Conservation (phyloP, 2,329 filamentous ascomycete genomes). For the Aspergillus sp. region DNA sequence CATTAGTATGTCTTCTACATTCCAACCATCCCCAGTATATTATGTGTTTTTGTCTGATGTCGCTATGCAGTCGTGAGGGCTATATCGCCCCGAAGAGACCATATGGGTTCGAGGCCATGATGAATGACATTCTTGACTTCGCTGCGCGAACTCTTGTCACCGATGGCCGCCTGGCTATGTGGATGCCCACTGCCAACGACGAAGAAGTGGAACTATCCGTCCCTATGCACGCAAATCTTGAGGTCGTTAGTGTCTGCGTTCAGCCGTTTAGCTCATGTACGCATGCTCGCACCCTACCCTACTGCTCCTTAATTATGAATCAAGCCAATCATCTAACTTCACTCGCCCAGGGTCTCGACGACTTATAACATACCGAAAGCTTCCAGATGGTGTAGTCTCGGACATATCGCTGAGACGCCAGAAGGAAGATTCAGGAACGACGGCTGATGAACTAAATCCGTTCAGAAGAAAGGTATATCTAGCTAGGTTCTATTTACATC, state of each 20-base stretch:
- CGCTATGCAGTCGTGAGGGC: slow-evolving; percentile 56
- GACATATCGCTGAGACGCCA: slow-evolving; percentile 39
- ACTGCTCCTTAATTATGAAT: not conserved
- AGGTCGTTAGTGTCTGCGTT: slow-evolving; percentile 75
- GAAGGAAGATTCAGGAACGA: slow-evolving; percentile 47
- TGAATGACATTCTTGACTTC: slow-evolving; percentile 87
- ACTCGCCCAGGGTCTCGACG: slow-evolving; percentile 73
- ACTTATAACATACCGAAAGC: slow-evolving; percentile 81
- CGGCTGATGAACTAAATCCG: slow-evolving; percentile 69
- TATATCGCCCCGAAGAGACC: slow-evolving; percentile 89
- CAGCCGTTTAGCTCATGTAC: slow-evolving; percentile 89
- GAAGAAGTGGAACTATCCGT: slow-evolving; percentile 76
- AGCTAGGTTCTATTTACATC: not conserved
- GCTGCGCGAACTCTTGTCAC: slow-evolving; percentile 76
- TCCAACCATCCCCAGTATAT: not conserved
- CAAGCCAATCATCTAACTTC: not conserved
- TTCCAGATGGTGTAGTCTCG: slow-evolving; percentile 60
- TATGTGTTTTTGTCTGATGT: slow-evolving; percentile 4
- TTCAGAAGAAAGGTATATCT: slow-evolving; percentile 61
- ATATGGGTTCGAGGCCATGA: slow-evolving; percentile 88
- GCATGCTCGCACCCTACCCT: slow-evolving; percentile 30
- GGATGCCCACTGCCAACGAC: slow-evolving; percentile 93
- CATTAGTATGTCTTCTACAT: slow-evolving; percentile 61
- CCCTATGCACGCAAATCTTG: slow-evolving; percentile 75
- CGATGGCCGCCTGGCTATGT: slow-evolving; percentile 82